phyloP scores from a whole-genome alignment of 805 yeast genomes.

The Hanseniaspora thailandica region DNA sequence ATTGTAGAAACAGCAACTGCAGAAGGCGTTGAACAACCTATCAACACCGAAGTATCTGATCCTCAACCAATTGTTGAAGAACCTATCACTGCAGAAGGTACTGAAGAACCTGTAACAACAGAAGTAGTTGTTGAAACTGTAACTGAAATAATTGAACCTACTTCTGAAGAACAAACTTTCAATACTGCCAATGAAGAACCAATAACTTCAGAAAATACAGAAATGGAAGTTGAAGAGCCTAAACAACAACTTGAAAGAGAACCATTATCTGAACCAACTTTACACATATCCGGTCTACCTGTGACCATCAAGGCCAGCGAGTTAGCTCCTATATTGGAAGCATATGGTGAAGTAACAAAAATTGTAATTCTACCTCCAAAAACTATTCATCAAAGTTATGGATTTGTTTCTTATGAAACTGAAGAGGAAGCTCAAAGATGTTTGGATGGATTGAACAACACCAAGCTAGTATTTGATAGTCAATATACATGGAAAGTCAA shows the following conservation, averaged over 20 bases:
- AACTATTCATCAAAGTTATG: slow-evolving; percentile 46
- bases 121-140: neutral
- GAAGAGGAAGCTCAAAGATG: slow-evolving; percentile 46
- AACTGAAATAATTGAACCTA: neutral
- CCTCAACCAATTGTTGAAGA: neutral
- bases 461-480: slow-evolving; percentile 34
- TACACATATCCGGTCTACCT: slow-evolving; percentile 45
- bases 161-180: neutral
- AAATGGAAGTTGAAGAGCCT: neutral
- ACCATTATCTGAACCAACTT: slow-evolving; percentile 26
- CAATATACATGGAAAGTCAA: slow-evolving; percentile 38
- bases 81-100: neutral
- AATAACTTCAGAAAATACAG: neutral
- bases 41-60: neutral
- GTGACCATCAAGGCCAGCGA: slow-evolving; percentile 45
- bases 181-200: neutral
- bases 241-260: slow-evolving; percentile 23
- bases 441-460: slow-evolving; percentile 35
- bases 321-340: slow-evolving; percentile 49
- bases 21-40: neutral
- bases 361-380: slow-evolving; percentile 55
- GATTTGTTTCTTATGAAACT: slow-evolving; percentile 49
- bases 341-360: slow-evolving; percentile 47
- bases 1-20: neutral
- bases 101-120: neutral